These are phyloP conservation scores for Salvia miltiorrhiza DNA, from an alignment of 257 asterid species.

Conservation along the genomic window DNA sequence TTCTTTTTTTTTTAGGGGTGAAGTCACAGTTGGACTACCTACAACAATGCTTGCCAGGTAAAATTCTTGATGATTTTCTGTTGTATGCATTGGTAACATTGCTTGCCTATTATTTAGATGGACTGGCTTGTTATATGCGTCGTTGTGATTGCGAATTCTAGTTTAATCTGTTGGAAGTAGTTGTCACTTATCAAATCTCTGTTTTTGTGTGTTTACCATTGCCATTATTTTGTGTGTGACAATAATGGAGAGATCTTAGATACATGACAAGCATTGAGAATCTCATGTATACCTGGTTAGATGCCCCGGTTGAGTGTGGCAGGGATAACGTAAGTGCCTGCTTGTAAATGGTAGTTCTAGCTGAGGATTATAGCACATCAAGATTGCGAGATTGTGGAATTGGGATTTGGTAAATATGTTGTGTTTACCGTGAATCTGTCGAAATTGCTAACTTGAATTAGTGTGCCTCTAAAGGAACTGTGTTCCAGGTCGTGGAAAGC, in stretches of 20 bases:
- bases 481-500: neutral
- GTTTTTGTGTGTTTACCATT: neutral
- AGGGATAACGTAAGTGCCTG: no score
- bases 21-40: constrained; percentile 91
- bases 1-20: constrained; percentile 51
- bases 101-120: neutral
- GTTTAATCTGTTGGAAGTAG: constrained; percentile 7
- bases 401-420: neutral
- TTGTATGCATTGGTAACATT: neutral
- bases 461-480: neutral
- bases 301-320: neutral
- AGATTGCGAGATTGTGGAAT: neutral
- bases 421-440: neutral
- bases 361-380: neutral
- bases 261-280: constrained; percentile 6
- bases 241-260: neutral
- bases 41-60: constrained; percentile 95
- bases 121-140: no score
- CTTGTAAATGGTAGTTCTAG: neutral
- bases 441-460: neutral
- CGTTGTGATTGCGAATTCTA: neutral
- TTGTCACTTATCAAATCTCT: neutral
- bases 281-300: neutral
- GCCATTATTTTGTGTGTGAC: neutral
- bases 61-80: constrained; percentile 11